Percentiles rank a stretch among this genome's conserved stretches.
phyloP scores from a whole-genome alignment of 441 rosid species.

The Theobroma grandiflorum region DNA sequence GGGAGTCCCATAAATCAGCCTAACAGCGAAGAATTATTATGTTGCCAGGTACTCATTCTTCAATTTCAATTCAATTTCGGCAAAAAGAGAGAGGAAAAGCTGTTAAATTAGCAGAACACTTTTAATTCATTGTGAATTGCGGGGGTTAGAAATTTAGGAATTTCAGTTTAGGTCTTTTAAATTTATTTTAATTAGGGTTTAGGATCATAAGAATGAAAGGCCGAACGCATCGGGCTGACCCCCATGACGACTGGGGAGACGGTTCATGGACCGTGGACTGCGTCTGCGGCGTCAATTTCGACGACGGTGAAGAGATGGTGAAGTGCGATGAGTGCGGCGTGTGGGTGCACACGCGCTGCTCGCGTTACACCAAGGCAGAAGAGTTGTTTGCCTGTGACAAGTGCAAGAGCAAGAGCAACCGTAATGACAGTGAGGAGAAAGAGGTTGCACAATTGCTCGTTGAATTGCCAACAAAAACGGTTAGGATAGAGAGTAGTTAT shows the following conservation, averaged over 20 bases:
- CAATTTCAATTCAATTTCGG: constrained; percentile 16
- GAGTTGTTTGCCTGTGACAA: constrained; percentile 87
- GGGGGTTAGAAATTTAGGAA: constrained; percentile 14
- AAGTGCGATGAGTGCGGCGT: constrained; percentile 97
- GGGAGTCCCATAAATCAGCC: constrained; percentile 13
- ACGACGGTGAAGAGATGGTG: constrained; percentile 99
- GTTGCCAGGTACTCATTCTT: constrained; percentile 28
- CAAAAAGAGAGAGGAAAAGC: background rate
- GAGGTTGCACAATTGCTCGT: constrained; percentile 96
- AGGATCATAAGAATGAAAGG: constrained; percentile 55
- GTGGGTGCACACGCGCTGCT: constrained; percentile 99
- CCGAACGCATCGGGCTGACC: constrained; percentile 67
- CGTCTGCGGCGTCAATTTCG: constrained; percentile 91
- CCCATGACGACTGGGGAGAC: constrained; percentile 95
- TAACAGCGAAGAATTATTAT: background rate
- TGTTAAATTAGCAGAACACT: constrained; percentile 13
- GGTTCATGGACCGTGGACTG: constrained; percentile 99
- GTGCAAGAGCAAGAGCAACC: constrained; percentile 75
- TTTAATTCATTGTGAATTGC: constrained; percentile 20
- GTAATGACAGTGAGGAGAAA: constrained; percentile 76
- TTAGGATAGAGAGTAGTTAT: constrained; percentile 66
- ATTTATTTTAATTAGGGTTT: constrained; percentile 6
- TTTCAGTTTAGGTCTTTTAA: constrained; percentile 15
- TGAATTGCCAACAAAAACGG: constrained; percentile 87
- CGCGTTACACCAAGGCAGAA: constrained; percentile 85